Evolutionary conservation across 345 rosid species (phyloP).

Genomic region (Populus ilicifolia): DNA sequence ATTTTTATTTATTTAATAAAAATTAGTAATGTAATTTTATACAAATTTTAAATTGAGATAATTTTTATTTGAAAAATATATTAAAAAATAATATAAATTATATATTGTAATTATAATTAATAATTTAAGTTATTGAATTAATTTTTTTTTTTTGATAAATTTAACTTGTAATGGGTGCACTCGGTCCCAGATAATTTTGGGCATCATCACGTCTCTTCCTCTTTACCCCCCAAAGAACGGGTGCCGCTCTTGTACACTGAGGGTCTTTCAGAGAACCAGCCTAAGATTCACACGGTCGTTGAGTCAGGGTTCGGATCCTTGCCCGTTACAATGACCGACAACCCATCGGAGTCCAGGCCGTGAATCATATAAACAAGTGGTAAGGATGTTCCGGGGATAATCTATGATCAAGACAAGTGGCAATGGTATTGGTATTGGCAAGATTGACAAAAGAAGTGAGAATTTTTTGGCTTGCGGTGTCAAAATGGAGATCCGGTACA

Average conservation of each 20-base stretch:
- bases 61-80: too few species aligned
- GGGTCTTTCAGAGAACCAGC: slow-evolving; percentile 27
- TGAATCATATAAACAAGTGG: slow-evolving; percentile 51
- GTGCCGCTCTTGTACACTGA: background rate
- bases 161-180: too few species aligned
- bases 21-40: too few species aligned
- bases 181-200: slow-evolving; percentile 5
- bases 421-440: slow-evolving; percentile 33
- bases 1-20: too few species aligned
- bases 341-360: slow-evolving; percentile 53
- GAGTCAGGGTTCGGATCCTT: slow-evolving; percentile 46
- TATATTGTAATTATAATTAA: too few species aligned
- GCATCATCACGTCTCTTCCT: slow-evolving; percentile 35
- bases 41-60: too few species aligned
- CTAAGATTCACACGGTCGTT: slow-evolving; percentile 40
- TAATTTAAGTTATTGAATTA: too few species aligned
- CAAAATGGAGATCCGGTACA: slow-evolving; percentile 41
- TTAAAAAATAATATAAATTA: too few species aligned
- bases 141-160: too few species aligned
- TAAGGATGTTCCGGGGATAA: slow-evolving; percentile 70
- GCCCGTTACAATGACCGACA: slow-evolving; percentile 30
- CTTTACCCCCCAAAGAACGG: slow-evolving; percentile 36
- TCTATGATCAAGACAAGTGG: slow-evolving; percentile 49
- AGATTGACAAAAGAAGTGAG: slow-evolving; percentile 12
- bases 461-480: background rate